Percentiles rank a stretch among this genome's conserved stretches.
Conservation (phyloP, 371 early-diverging fungal genomes). For the Rhizopus sp. region DNA sequence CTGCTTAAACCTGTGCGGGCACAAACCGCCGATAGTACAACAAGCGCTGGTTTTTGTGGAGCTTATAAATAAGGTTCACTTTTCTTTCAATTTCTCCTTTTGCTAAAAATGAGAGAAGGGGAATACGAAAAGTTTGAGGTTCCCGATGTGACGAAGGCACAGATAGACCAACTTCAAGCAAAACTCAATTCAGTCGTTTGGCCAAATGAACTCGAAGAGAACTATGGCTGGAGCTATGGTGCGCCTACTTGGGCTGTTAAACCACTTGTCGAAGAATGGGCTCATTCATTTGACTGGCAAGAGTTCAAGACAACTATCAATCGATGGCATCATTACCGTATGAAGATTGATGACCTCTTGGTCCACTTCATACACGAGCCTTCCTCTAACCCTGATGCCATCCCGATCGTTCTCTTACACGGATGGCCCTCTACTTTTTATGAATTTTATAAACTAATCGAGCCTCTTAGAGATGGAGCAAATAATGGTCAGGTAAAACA, state of each 20-base stretch:
- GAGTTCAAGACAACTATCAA: slow-evolving; percentile 43
- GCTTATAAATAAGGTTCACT: too few relatives aligned
- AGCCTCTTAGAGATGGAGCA: slow-evolving; percentile 37
- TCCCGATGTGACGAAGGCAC: slow-evolving; percentile 26
- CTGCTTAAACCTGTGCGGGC: neutral
- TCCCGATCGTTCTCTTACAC: slow-evolving; percentile 65
- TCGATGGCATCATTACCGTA: slow-evolving; percentile 55
- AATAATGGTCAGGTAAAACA: slow-evolving; percentile 19
- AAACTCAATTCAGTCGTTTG: slow-evolving; percentile 19
- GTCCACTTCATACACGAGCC: slow-evolving; percentile 65
- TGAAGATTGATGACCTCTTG: slow-evolving; percentile 44
- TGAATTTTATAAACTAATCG: slow-evolving; percentile 64
- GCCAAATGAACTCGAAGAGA: slow-evolving; percentile 48
- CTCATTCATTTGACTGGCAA: slow-evolving; percentile 49
- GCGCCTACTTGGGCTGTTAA: slow-evolving; percentile 49
- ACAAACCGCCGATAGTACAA: neutral
- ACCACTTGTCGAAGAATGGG: slow-evolving; percentile 47
- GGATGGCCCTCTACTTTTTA: slow-evolving; percentile 71
- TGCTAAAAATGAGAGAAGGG: slow-evolving; percentile 59
- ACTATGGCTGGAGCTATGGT: slow-evolving; percentile 57
- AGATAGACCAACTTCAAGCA: slow-evolving; percentile 16
- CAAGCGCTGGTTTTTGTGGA: neutral
- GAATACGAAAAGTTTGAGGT: slow-evolving; percentile 68
- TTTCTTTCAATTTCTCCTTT: too few relatives aligned
- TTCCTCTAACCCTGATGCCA: slow-evolving; percentile 46